Conservation (phyloP, 2,329 filamentous ascomycete species). For the Mariannaea elegans region DNA sequence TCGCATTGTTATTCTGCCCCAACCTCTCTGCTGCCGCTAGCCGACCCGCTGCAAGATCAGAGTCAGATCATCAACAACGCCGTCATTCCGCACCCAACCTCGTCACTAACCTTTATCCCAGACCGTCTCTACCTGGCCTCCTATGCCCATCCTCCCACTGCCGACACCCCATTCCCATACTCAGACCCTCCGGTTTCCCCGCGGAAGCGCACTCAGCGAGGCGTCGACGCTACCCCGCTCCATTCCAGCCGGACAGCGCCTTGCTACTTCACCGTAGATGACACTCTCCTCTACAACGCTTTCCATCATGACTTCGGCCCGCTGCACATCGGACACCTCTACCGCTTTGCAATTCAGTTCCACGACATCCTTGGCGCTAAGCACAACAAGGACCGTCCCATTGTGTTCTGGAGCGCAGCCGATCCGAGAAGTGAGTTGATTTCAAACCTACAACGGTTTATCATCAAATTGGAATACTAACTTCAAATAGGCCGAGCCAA, state of each 20-base stretch:
- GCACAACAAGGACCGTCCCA: constrained; percentile 86
- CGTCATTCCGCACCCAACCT: constrained; percentile 12
- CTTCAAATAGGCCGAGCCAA: constrained; percentile 77
- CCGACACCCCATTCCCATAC: constrained; percentile 88
- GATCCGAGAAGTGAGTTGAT: constrained; percentile 82
- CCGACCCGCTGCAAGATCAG: constrained; percentile 16
- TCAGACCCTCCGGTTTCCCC: constrained; percentile 70
- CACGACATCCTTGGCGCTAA: constrained; percentile 94
- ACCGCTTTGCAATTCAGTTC: constrained; percentile 94
- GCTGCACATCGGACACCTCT: constrained; percentile 95
- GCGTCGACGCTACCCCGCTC: constrained; percentile 53
- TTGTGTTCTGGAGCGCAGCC: constrained; percentile 95
- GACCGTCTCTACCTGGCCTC: constrained; percentile 95
- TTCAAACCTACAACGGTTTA: background rate
- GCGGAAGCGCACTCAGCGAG: constrained; percentile 61
- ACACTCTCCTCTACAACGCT: constrained; percentile 92
- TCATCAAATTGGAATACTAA: constrained; percentile 23
- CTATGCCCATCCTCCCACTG: constrained; percentile 83
- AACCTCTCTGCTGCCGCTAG: constrained; percentile 3
- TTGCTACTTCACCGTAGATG: constrained; percentile 95
- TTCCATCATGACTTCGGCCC: constrained; percentile 99
- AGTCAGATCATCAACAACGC: constrained; percentile 6
- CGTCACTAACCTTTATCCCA: constrained; percentile 53
- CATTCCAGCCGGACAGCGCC: constrained; percentile 61
- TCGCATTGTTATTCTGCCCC: constrained; percentile 44